Base-by-base conservation (phyloP, 2,329 filamentous ascomycete species). In the Aspergillus pseudoglaucus region DNA sequence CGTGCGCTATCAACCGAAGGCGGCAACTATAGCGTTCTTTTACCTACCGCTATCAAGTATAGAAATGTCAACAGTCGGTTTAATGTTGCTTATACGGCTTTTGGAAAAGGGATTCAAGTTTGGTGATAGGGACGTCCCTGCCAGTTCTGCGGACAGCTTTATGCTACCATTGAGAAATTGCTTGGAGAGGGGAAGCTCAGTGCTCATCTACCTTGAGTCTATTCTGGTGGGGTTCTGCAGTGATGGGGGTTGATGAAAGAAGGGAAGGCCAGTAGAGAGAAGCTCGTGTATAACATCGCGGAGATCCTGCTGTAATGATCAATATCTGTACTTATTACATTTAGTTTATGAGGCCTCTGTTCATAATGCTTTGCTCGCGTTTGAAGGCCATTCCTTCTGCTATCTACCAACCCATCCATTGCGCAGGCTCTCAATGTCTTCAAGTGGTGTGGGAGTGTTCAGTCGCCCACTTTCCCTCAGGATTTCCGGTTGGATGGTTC, bases 261-360 rank as follows among this genome's bases (percentile, higher is more conserved):
- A 22, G 69, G 67, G 4, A 74, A 71, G 54, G 69, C 77, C 30
- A 74, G 69, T 50, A 73, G 72, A 8, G 59, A 64, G 53, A 78
- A 78, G 63, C 52, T 78, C 52, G 73, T 77, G 15, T 77, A 76
- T 58, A 62, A 60, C 33, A 60, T 74, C 1, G 53, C 46, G 6
- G 58, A 59, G 35, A 60, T 10, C 17, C 38, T 15, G 30, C 38
- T 15, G 30, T 41, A 33, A 25, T 8, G 2, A 25, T 20, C n/a
- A n/a, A 25, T 25, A 7, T 25, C 23, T 25, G 23, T 25, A 25
- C 7, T 6, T 6, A 25, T 25, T 25, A 4, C 7, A n/a, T n/a
- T n/a, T n/a, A n/a, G n/a, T n/a, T n/a, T n/a, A n/a, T n/a, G n/a
- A n/a, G n/a, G n/a, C n/a, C n/a, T n/a, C n/a, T n/a, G n/a, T n/a